A percentile compares a stretch with the other conserved stretches of the same genome.
phyloP scores from a whole-genome alignment of 345 rosid genomes.

The Lumnitzera racemosa region DNA sequence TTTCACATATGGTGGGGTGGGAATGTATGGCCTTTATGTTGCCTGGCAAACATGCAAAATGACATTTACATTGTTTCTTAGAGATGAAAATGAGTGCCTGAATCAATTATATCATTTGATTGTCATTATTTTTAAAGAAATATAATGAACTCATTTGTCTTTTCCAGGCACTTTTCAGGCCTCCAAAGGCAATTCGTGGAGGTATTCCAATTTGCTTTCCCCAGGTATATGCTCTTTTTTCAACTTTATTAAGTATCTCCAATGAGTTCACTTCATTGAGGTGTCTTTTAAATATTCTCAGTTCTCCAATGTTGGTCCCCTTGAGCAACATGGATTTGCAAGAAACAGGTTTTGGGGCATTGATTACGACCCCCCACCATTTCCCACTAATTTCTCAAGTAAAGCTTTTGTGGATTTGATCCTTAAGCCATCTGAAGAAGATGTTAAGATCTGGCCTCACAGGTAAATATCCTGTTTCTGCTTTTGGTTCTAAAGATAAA shows the following conservation, averaged over 20 bases:
- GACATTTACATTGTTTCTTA: too few species aligned
- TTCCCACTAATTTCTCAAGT: conserved; percentile 40
- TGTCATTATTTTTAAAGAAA: background rate
- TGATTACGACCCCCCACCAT: conserved; percentile 65
- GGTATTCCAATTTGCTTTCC: conserved; percentile 97
- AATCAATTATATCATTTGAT: background rate
- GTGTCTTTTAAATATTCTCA: conserved; percentile 23
- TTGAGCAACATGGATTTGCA: conserved; percentile 86
- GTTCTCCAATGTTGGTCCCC: conserved; percentile 66
- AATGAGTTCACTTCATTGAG: conserved; percentile 8
- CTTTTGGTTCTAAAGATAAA: background rate
- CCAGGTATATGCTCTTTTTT: conserved; percentile 42
- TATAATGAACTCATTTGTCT: background rate
- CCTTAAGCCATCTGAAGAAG: conserved; percentile 75
- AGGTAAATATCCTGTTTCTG: conserved; percentile 35
- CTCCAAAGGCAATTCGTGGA: conserved; percentile 89
- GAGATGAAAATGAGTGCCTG: too few species aligned
- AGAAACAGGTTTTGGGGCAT: conserved; percentile 84
- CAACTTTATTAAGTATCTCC: conserved; percentile 11
- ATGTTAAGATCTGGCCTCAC: conserved; percentile 78
- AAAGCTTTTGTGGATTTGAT: conserved; percentile 65
- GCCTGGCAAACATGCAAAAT: too few species aligned
- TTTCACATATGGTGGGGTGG: too few species aligned
- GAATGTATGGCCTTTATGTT: too few species aligned
- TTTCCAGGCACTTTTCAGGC: conserved; percentile 64